Base-by-base conservation (phyloP, 2,329 filamentous ascomycete species). In the Fusarium vanettenii region DNA sequence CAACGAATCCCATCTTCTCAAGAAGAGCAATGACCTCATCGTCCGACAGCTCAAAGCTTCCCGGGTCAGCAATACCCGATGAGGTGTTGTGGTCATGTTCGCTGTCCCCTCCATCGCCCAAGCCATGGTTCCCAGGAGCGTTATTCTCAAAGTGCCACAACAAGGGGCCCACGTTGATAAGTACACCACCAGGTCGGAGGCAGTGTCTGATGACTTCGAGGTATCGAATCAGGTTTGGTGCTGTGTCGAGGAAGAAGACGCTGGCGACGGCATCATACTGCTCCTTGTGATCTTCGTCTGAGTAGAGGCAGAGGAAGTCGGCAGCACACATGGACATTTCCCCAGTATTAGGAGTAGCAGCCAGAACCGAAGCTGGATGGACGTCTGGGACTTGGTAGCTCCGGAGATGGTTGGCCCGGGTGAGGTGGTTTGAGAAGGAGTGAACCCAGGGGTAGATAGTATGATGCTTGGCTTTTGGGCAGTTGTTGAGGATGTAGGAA, bases 181-280 rank as follows among this genome's bases (percentile, higher is more conserved):
- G 94, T 5, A 97, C 79, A 0, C 97, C 97, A 29, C 93, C 93
- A 0, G 90, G 87, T 75, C 89, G 91, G 60, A 99, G 88, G 79
- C 95, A 97, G 80, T 93, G 90, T 48, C 85, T 86, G 64, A 98
- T 94, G 2, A 95, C 92, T 80, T 97, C 92, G 37, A 99, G 90
- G 80, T 99, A 99, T 3, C 93, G 90, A 64, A 98, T 93, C 35
- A 98, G 82, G 81, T 99, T 98, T 1, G 96, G 95, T 3, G 97
- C 97, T 2, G 97, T 99, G 82, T 99, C 97, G 67, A 99, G 92
- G 85, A 99, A 99, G 85, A 98, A 99, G 13, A 98, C 94, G 4
- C 93, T 94, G 0, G 94, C 92, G 2, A 98, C 94, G 1, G 93
- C 95, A 79, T 98, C 92, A 82, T 95, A 98, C 0, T 82, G 79